These are phyloP conservation scores for Boletus pseudopeckii DNA, from an alignment of 768 basidiomycete species.

Conservation along the genomic window DNA sequence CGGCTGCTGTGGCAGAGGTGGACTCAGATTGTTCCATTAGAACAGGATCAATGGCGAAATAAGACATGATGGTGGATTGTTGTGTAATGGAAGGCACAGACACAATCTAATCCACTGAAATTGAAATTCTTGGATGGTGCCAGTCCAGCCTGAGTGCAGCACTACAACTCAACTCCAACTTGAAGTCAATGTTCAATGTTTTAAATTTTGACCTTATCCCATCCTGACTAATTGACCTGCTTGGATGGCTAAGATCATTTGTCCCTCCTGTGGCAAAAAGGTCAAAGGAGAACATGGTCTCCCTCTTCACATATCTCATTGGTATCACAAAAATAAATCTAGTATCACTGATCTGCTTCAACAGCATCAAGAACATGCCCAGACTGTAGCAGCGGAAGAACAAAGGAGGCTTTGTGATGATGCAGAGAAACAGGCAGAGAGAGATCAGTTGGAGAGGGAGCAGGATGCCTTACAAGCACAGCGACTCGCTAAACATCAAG, in stretches of 20 bases:
- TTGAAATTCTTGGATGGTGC: background rate
- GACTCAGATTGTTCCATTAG: no score
- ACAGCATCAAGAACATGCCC: background rate
- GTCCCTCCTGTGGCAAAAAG: background rate
- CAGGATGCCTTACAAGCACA: background rate
- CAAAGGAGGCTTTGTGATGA: background rate
- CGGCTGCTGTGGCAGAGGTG: no score
- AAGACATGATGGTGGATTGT: no score
- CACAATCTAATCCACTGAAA: background rate
- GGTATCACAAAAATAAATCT: background rate
- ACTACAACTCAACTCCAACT: no score
- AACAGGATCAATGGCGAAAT: no score
- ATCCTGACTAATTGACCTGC: no score
- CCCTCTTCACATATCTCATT: background rate
- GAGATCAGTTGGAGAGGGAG: background rate
- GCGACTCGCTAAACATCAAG: background rate
- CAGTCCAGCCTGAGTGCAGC: no score
- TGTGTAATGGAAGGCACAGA: no score
- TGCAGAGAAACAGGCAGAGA: background rate
- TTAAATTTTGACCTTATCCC: no score
- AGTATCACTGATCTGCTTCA: background rate
- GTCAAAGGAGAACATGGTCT: constrained; percentile 2
- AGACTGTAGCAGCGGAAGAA: background rate
- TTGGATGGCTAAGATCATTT: background rate
- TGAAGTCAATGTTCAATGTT: no score